Evolutionary conservation across 768 basidiomycete species (phyloP).

Genomic region (Tricholoma furcatifolium): DNA sequence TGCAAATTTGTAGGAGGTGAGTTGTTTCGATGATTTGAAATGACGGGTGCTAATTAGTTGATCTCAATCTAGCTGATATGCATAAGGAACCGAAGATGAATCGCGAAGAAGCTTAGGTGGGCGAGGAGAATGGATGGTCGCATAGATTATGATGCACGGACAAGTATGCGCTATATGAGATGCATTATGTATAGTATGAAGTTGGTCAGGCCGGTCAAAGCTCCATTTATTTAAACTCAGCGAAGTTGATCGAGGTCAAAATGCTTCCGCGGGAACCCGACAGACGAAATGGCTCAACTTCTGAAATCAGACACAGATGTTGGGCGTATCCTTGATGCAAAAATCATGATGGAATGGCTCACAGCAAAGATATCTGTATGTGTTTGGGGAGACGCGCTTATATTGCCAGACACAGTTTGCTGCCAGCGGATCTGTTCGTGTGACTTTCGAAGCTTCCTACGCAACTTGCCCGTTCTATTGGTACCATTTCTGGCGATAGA

Average conservation of each 20-base stretch:
- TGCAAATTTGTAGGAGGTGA: conserved; percentile 65
- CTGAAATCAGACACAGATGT: conserved; percentile 12
- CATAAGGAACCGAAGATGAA: conserved; percentile 34
- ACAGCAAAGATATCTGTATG: conserved; percentile 8
- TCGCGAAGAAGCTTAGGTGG: conserved; percentile 10
- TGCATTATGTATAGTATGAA: background rate
- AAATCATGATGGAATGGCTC: conserved; percentile 12
- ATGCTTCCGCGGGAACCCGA: conserved; percentile 29
- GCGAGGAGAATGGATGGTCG: background rate
- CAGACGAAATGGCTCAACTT: conserved; percentile 14
- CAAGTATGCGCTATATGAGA: background rate
- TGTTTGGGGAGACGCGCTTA: conserved; percentile 9
- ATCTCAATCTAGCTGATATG: conserved; percentile 35
- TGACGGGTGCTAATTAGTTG: conserved; percentile 12
- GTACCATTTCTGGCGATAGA: conserved; percentile 50
- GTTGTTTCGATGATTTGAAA: conserved; percentile 17
- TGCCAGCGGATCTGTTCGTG: conserved; percentile 31
- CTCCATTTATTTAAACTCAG: conserved; percentile 25
- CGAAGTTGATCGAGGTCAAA: conserved; percentile 30
- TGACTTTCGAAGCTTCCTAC: conserved; percentile 41
- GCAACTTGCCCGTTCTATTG: conserved; percentile 43
- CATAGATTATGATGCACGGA: background rate
- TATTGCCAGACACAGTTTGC: conserved; percentile 5
- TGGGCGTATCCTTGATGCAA: conserved; percentile 14
- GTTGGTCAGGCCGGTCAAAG: background rate